A percentile compares a stretch with the other conserved stretches of the same genome.
Evolutionary conservation across 208 protist genomes (phyloP).

Genomic region (Trypanosoma melophagium): DNA sequence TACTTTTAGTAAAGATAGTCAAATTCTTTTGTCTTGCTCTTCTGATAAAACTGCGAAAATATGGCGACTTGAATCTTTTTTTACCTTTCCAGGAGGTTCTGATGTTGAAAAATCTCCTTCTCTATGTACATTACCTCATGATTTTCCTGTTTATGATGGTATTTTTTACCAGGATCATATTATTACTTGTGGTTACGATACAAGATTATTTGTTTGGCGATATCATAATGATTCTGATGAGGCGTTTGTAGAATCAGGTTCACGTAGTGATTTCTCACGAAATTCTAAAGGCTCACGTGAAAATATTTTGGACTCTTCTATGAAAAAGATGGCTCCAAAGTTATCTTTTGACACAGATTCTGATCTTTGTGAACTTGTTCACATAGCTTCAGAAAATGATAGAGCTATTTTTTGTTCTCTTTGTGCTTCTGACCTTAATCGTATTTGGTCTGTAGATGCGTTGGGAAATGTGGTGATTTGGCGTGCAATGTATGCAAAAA

Average conservation of each 20-base stretch:
- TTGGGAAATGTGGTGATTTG: conserved; percentile 65
- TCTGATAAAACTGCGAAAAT: conserved; percentile 75
- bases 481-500: conserved; percentile 42
- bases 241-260: background rate
- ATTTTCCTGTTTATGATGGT: conserved; percentile 66
- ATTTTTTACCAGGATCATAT: conserved; percentile 77
- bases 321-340: background rate
- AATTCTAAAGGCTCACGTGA: background rate
- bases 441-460: conserved; percentile 72
- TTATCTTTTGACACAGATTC: conserved; percentile 3
- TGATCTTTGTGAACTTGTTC: conserved; percentile 30
- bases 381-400: conserved; percentile 26
- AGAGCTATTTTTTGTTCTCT: conserved; percentile 48
- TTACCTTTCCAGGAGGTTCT: background rate
- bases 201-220: conserved; percentile 55
- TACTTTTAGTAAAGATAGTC: conserved; percentile 48
- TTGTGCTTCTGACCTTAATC: conserved; percentile 51
- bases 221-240: conserved; percentile 26
- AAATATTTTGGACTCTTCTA: background rate
- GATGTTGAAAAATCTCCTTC: conserved; percentile 19
- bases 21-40: conserved; percentile 62
- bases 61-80: conserved; percentile 32
- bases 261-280: background rate
- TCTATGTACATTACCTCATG: conserved; percentile 57
- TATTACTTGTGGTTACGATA: conserved; percentile 73